phyloP scores from a whole-genome alignment of 768 basidiomycete species.

The Tricholoma sp. region DNA sequence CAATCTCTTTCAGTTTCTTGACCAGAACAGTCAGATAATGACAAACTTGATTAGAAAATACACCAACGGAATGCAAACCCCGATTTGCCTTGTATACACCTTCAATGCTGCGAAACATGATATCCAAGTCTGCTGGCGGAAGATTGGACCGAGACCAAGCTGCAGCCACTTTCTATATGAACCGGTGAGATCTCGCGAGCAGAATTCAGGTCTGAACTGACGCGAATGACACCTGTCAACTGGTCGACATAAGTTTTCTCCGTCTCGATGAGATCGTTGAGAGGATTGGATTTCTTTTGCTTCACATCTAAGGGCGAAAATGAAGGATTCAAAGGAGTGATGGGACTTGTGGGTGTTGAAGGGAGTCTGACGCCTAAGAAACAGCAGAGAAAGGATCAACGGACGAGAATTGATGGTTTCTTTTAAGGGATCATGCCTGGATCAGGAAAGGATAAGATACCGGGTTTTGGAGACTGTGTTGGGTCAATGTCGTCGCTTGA shows the following conservation, averaged over 20 bases:
- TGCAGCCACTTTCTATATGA: slow-evolving; percentile 82
- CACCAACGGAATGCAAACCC: slow-evolving; percentile 60
- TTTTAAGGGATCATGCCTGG: slow-evolving; percentile 17
- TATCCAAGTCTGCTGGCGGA: slow-evolving; percentile 86
- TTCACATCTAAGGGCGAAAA: slow-evolving; percentile 38
- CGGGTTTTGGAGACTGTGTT: slow-evolving; percentile 2
- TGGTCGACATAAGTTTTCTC: slow-evolving; percentile 91
- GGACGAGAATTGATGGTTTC: slow-evolving; percentile 3
- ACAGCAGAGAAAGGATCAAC: slow-evolving; percentile 4
- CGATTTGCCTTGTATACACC: slow-evolving; percentile 90
- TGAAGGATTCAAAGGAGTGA: slow-evolving; percentile 24
- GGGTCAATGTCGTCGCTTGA: neutral
- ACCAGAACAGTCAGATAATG: slow-evolving; percentile 9
- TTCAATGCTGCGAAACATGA: slow-evolving; percentile 93
- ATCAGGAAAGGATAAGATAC: slow-evolving; percentile 13
- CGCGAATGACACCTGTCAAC: slow-evolving; percentile 85
- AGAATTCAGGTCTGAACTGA: slow-evolving; percentile 32
- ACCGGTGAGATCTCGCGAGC: slow-evolving; percentile 10
- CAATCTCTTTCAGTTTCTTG: slow-evolving; percentile 93
- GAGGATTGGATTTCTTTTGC: slow-evolving; percentile 69
- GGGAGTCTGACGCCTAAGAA: slow-evolving; percentile 21
- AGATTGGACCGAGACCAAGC: slow-evolving; percentile 97
- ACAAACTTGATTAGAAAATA: neutral
- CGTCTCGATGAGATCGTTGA: slow-evolving; percentile 89
- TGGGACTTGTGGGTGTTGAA: slow-evolving; percentile 30